Evolutionary conservation across 768 basidiomycete genomes (phyloP), one percentile per base, ranked within the genome.

Genomic region (Thelephora aurantiotincta): DNA sequence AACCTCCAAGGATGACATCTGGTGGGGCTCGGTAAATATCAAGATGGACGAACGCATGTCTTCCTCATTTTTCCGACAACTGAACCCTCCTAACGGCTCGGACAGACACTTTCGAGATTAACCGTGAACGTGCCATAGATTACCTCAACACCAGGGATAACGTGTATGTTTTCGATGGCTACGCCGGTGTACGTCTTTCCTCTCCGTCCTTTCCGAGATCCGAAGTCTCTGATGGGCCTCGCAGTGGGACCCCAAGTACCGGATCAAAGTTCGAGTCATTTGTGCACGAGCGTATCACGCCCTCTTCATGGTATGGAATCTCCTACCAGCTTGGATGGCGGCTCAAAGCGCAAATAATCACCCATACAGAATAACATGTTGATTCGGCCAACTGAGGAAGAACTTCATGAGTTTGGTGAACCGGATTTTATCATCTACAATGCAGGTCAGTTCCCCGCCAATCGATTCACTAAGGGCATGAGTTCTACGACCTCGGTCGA

Each of bases 351-450:
- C 41, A 45, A n/a, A 33, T 35, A 36, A 20, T 13, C 42, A 30
- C 14, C 16, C 4, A 4, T 9, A 14, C 61, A 91, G 89, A 85
- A 97, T 70, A 97, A 97, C 75, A 97, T 99, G 96, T 78, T 99
- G 51, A 99, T 99, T 65, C 89, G 96, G 49, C 96, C 96, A 36
- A 94, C 93, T 5, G 80, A 87, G 49, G 87, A 93, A 57, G 92
- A 99, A 66, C 78, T 99, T 37, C 80, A 78, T 52, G 74, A 82
- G 60, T 99, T 96, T 62, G 96, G 94, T 61, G 89, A 94, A 59
- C 96, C 96, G 41, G 96, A 99, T 61, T 99, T 99, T 66, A 96
- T 91, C 70, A 97, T 99, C 66, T 97, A 98, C 79, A 98, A 98
- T 66, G 96, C 96, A 41, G 96, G 96, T 54, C 94, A 97, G 65